Base-by-base conservation (phyloP, 345 rosid species). In the Sonneratia caseolaris region DNA sequence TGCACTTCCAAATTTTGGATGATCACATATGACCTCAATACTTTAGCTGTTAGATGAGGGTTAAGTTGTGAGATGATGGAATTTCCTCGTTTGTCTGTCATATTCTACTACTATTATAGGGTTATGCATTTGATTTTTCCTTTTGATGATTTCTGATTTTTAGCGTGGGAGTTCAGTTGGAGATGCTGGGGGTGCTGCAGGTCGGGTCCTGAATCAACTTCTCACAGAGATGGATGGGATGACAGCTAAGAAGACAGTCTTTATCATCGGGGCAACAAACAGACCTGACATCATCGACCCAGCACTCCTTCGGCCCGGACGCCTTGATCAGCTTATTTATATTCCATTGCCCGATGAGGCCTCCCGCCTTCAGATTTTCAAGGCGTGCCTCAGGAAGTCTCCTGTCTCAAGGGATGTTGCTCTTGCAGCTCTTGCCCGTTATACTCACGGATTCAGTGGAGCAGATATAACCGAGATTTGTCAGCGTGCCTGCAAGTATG, bases 161-260 rank as follows among this genome's bases (percentile, higher is more conserved):
- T 83, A 93, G 92, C 88, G 98, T 83, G 98, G 98, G 77, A 83
- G 87, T 79, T 85, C 96, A 27, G 86, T 74, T 15, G 91, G 94
- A 61, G 98, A 93, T 82, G 98, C 96, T 21, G 97, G 97, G 1
- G 98, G 98, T 79, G 98, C 98, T 62, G 98, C 98, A 51, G 98
- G 91, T 74, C 85, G 97, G 81, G 97, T 93, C 49, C 71, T 93
- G 83, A 93, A 91, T 76, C 97, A 93, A 79, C 98, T 91, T 77
- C 79, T 93, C 73, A 93, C 98, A 0, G 97, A 93, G 77, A 93
- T 93, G 98, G 98, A 93, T 73, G 98, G 98, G 73, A 93, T 93
- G 98, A 81, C 91, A 5, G 98, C 92, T 0, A 93, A 91, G 85
- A 93, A 93, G 77, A 93, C 98, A 0, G 98, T 91, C 22, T 93